Evolutionary conservation across 1,284 basidiomycete genomes (phyloP), one percentile per base, ranked within the genome.

Genomic region (Ceratobasidium sp.): DNA sequence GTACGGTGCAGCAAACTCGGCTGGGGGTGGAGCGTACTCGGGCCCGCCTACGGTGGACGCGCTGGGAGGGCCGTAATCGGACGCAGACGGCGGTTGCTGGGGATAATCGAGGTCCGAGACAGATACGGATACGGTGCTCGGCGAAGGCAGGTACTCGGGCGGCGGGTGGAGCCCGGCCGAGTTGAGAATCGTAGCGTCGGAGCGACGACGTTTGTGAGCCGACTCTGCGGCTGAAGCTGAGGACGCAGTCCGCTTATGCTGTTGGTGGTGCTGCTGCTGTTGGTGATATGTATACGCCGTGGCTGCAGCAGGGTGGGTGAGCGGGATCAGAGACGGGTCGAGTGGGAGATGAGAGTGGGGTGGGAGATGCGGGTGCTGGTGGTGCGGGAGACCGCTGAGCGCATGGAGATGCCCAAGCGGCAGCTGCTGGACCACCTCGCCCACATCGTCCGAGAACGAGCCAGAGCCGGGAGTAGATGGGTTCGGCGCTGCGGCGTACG

Each of bases 21-120:
- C 33, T 15, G 26, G 66, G 9, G 77, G 51, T 2, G 55, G 77
- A 18, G 56, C 58, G 44, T 46, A 61, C 44, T 77, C 76, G 28
- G 33, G 46, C 20, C 18, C 44, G 26, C n/a, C 39, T 2, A 70
- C 68, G 10, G 68, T 39, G 49, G 51, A 46, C 13, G 67, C n/a
- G 23, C 26, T 39, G 13, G 64, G 20, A 26, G 64, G 64, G 18
- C 60, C 60, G 28, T 64, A 68, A 12, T 68, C 63, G 28, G 20
- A 33, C 23, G 67, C 26, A 18, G 61, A 20, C 18, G 44, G 42
- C n/a, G 67, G 33, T 28, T 61, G 64, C n/a, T 64, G 53, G 10
- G 75, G 75, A 23, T 77, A 77, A 20, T 64, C 64, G 13, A 77
- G 49, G 13, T 64, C 75, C 26, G 75, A 77, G 42, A 33, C 33